Conservation (phyloP, 768 basidiomycete genomes). For the Tylopilus intermedius region DNA sequence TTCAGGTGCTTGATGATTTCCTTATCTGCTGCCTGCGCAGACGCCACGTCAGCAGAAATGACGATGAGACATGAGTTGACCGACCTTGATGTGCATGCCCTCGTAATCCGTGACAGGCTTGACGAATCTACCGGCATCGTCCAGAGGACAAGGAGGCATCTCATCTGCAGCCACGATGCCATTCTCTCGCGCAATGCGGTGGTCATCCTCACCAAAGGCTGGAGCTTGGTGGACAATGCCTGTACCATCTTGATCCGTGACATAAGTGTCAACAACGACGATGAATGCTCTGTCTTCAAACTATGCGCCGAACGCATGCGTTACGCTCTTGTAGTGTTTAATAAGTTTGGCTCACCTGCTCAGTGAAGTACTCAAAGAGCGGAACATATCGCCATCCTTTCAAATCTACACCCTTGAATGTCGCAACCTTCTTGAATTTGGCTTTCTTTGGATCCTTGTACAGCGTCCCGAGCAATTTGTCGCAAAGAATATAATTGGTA, state of each 20-base stretch:
- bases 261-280: slow-evolving; percentile 87
- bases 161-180: slow-evolving; percentile 83
- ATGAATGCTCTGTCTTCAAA: slow-evolving; percentile 88
- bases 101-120: slow-evolving; percentile 84
- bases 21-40: slow-evolving; percentile 80
- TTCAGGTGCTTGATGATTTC: slow-evolving; percentile 89
- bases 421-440: slow-evolving; percentile 85
- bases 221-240: slow-evolving; percentile 99
- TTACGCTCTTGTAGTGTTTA: background rate
- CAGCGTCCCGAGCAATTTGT: slow-evolving; percentile 75
- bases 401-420: slow-evolving; percentile 88
- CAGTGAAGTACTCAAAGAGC: slow-evolving; percentile 94
- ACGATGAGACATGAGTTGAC: slow-evolving; percentile 10
- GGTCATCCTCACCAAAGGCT: slow-evolving; percentile 98
- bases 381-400: slow-evolving; percentile 95
- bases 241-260: slow-evolving; percentile 89
- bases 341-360: slow-evolving; percentile 54
- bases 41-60: background rate
- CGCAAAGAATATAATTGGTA: slow-evolving; percentile 88
- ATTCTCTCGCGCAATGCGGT: slow-evolving; percentile 83
- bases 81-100: slow-evolving; percentile 85
- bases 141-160: slow-evolving; percentile 93
- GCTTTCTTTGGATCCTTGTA: slow-evolving; percentile 98
- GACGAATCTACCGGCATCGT: slow-evolving; percentile 86
- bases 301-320: slow-evolving; percentile 36